Evolutionary conservation across 176 grass and related monocot species (phyloP).

Genomic region (Carex myosuroides): DNA sequence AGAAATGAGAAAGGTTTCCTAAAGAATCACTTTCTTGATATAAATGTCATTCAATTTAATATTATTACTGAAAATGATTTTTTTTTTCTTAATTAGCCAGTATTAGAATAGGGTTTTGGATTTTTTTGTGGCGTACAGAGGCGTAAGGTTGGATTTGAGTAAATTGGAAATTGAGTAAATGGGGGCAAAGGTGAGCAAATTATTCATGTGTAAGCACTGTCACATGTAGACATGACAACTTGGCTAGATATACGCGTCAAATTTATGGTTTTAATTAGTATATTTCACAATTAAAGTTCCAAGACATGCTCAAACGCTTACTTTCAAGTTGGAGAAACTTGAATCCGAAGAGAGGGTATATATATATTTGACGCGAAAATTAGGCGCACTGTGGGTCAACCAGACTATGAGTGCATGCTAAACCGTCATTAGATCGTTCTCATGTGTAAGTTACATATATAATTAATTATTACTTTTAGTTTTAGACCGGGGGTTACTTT

Average conservation of each 20-base stretch:
- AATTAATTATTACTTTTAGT: too few relatives aligned
- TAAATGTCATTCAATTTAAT: too few relatives aligned
- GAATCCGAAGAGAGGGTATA: neutral
- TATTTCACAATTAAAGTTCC: neutral
- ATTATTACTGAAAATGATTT: too few relatives aligned
- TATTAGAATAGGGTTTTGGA: neutral
- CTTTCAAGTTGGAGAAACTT: neutral
- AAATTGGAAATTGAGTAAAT: neutral
- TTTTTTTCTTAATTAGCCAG: neutral
- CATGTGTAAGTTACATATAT: neutral
- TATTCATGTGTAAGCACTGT: neutral
- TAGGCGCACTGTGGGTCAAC: neutral
- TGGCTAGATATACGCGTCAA: constrained; percentile 5
- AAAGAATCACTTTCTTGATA: neutral
- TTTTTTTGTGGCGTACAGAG: neutral
- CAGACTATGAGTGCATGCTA: neutral
- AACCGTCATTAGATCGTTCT: neutral
- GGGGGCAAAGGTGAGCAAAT: neutral
- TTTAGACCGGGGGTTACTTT: too few relatives aligned
- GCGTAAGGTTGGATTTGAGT: neutral
- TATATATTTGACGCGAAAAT: neutral
- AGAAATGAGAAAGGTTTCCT: neutral
- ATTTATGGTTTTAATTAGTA: neutral
- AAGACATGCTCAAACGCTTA: neutral
- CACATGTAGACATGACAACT: neutral